phyloP scores from a whole-genome alignment of 805 yeast genomes.

The Kazachstania psychrophila region DNA sequence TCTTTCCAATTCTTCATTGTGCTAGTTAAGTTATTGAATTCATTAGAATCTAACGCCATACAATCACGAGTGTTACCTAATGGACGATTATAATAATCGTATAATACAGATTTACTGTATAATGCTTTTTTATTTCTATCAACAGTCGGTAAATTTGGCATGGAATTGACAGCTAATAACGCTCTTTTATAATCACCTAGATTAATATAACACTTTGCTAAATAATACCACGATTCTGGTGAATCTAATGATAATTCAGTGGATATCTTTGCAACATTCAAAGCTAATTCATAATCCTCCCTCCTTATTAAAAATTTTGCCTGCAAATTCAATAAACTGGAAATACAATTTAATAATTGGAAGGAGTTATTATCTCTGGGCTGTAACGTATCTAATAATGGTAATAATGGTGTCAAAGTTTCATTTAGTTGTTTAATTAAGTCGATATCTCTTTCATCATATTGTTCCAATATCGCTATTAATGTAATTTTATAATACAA shows the following conservation, averaged over 20 bases:
- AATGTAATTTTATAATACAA: slow-evolving; percentile 20
- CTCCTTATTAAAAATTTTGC: slow-evolving; percentile 18
- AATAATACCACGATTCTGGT: slow-evolving; percentile 24
- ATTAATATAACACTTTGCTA: slow-evolving; percentile 23
- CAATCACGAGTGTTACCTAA: slow-evolving; percentile 12
- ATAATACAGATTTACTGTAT: slow-evolving; percentile 9
- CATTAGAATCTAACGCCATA: slow-evolving; percentile 17
- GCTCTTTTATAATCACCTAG: slow-evolving; percentile 19
- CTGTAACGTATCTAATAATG: slow-evolving; percentile 10
- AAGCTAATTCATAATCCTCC: slow-evolving; percentile 21
- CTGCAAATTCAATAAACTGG: slow-evolving; percentile 24
- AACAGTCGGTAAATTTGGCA: slow-evolving; percentile 21
- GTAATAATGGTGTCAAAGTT: slow-evolving; percentile 15
- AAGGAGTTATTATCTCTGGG: slow-evolving; percentile 15
- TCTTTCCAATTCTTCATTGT: slow-evolving; percentile 21
- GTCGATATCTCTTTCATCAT: slow-evolving; percentile 18
- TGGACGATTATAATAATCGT: slow-evolving; percentile 23
- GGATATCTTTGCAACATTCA: slow-evolving; percentile 18
- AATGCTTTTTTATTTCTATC: slow-evolving; percentile 19
- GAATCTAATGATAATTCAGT: slow-evolving; percentile 25
- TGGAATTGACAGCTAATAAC: slow-evolving; percentile 25
- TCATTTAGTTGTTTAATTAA: slow-evolving; percentile 16
- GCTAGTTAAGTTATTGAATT: slow-evolving; percentile 17
- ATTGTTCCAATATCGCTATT: slow-evolving; percentile 18
- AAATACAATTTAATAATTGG: slow-evolving; percentile 19